A percentile compares a stretch with the other conserved stretches of the same genome.
These are phyloP conservation scores for Penicillium sclerotiorum DNA, from an alignment of 2,329 filamentous ascomycete genomes.

Conservation along the genomic window DNA sequence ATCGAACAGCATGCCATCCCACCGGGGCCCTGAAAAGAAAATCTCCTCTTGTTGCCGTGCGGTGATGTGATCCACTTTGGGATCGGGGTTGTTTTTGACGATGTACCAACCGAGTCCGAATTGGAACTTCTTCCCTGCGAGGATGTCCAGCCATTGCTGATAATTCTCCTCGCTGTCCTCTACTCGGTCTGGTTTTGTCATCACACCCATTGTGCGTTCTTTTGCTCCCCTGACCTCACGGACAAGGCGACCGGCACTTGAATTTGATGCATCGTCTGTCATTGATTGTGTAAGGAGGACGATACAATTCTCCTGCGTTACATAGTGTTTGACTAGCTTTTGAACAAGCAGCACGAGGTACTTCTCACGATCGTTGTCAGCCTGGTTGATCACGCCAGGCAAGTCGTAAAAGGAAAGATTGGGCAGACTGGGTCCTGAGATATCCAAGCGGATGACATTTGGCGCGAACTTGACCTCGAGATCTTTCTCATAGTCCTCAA, in stretches of 20 bases:
- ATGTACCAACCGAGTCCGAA: constrained; percentile 79
- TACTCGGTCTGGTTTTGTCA: constrained; percentile 82
- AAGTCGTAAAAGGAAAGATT: constrained; percentile 83
- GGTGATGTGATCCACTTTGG: constrained; percentile 45
- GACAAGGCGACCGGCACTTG: constrained; percentile 68
- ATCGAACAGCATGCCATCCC: constrained; percentile 44
- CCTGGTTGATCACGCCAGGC: constrained; percentile 76
- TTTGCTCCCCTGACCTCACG: constrained; percentile 56
- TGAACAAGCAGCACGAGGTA: constrained; percentile 73
- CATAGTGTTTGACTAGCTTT: constrained; percentile 70
- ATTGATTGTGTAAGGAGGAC: constrained; percentile 78
- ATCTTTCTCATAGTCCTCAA: constrained; percentile 28
- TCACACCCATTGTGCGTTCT: constrained; percentile 68
- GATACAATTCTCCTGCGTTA: constrained; percentile 69
- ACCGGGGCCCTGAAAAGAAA: constrained; percentile 55
- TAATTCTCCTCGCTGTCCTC: constrained; percentile 50
- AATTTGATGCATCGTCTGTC: constrained; percentile 76
- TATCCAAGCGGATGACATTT: constrained; percentile 76
- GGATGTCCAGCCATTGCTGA: constrained; percentile 64
- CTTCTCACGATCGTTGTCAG: constrained; percentile 63
- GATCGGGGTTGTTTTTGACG: constrained; percentile 61
- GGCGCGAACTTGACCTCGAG: constrained; percentile 72
- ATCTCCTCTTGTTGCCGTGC: constrained; percentile 53
- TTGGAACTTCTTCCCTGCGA: constrained; percentile 62
- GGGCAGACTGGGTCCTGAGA: constrained; percentile 70